These are phyloP conservation scores for Blastobotrys peoriensis DNA, from an alignment of 805 yeast species.

Conservation along the genomic window DNA sequence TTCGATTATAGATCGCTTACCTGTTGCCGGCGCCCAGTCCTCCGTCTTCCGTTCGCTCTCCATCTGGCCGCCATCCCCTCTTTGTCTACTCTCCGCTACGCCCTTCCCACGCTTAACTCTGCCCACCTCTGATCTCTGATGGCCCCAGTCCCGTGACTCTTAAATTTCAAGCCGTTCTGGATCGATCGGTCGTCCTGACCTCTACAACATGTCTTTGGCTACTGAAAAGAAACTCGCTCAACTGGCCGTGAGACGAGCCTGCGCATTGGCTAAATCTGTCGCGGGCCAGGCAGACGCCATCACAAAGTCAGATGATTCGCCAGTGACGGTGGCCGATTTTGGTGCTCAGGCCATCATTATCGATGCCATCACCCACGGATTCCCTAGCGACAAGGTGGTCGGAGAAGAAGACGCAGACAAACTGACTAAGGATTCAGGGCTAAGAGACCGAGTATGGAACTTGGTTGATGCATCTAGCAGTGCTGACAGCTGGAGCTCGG, in stretches of 20 bases:
- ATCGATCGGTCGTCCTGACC: too few species aligned
- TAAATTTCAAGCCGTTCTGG: too few species aligned
- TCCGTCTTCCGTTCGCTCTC: too few species aligned
- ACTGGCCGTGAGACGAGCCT: constrained; percentile 84
- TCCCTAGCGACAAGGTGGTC: constrained; percentile 80
- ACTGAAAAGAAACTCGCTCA: constrained; percentile 73
- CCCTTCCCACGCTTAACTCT: too few species aligned
- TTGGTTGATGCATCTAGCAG: constrained; percentile 56
- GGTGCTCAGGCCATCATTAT: constrained; percentile 93
- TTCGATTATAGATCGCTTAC: too few species aligned
- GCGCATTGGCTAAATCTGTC: constrained; percentile 63
- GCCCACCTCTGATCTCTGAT: too few species aligned
- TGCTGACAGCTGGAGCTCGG: constrained; percentile 15
- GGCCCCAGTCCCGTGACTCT: too few species aligned
- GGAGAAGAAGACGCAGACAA: constrained; percentile 89
- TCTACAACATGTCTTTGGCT: too few species aligned
- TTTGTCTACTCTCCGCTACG: too few species aligned
- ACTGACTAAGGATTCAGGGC: constrained; percentile 45
- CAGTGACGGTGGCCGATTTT: constrained; percentile 92
- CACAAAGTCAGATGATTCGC: constrained; percentile 82
- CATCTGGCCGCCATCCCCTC: too few species aligned
- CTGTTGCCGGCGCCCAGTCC: too few species aligned
- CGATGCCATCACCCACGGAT: constrained; percentile 68
- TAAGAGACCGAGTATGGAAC: constrained; percentile 51
- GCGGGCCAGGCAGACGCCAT: constrained; percentile 38